Base-by-base conservation (phyloP, 345 rosid species). In the Mercurialis annua region DNA sequence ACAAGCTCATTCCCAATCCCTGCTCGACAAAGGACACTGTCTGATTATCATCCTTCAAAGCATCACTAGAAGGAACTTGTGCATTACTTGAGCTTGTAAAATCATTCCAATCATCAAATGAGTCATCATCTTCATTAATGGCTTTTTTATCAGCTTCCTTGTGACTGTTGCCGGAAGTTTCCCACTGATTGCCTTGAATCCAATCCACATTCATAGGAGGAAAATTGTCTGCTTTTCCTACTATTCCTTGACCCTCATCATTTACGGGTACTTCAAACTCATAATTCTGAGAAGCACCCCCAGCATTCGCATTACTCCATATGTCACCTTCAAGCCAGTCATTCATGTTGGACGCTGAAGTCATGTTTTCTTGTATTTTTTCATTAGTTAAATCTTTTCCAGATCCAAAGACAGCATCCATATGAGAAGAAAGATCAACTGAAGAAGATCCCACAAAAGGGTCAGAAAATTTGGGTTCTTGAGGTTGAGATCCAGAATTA, bases 41-140 rank as follows among this genome's bases (percentile, higher is more conserved):
- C 30, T 24, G 62, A 71, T 56, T 69, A n/a, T 38, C 72, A 51
- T 62, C 72, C 62, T 68, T 72, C 76, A 44, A 62, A 36, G 76
- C 64, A 67, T 59, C 33, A 42, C 23, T 66, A 36, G 69, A 66
- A 60, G 81, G 66, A 70, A 64, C 72, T 65, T 61, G 77, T 30
- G 38, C 66, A 70, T 68, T 62, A 60, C 67, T 62, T 38, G 92
- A 82, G 70, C 85, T 54, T 50, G 80, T 71, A 75, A 86, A 84
- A 84, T 82, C 86, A 77, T 82, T 81, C 97, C 93, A 88, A 60
- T 71, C 64, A 44, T 85, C 86, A 78, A 86, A 80, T 31, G 86
- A 71, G 72, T 83, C 88, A 51, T 77, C 80, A 63, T 81, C 84
- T 68, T 79, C 80, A 63, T 69, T 75, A 56, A 65, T 62, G 65